Conservation (phyloP, 768 basidiomycete species). For the Podaxis sp. region DNA sequence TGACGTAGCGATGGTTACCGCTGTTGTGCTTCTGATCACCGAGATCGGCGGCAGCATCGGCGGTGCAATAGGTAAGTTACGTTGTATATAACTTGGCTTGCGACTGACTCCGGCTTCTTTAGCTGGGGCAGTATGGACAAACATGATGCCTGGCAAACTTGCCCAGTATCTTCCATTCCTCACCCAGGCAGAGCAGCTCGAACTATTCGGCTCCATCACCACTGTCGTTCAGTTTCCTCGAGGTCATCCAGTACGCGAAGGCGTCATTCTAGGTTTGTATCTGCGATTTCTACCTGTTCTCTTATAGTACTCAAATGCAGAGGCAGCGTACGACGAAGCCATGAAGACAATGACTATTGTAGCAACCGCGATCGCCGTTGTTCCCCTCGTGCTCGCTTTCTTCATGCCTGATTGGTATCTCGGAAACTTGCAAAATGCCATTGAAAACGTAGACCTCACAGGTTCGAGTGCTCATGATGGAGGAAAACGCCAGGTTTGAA, state of each 20-base stretch:
- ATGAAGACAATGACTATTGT: slow-evolving; percentile 54
- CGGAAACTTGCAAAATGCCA: slow-evolving; percentile 66
- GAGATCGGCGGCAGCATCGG: slow-evolving; percentile 69
- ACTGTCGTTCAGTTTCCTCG: slow-evolving; percentile 42
- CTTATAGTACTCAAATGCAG: neutral
- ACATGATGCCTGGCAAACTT: slow-evolving; percentile 61
- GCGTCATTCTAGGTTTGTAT: slow-evolving; percentile 51
- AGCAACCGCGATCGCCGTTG: slow-evolving; percentile 46
- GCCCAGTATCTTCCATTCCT: slow-evolving; percentile 49
- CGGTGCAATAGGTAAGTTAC: slow-evolving; percentile 47
- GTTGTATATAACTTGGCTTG: neutral
- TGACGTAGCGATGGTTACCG: slow-evolving; percentile 66
- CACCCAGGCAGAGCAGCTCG: slow-evolving; percentile 33
- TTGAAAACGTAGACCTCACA: slow-evolving; percentile 39
- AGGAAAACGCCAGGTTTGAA: no score
- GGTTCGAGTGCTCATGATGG: slow-evolving; percentile 13
- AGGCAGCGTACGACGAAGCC: slow-evolving; percentile 47
- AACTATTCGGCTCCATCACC: slow-evolving; percentile 53
- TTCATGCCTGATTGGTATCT: slow-evolving; percentile 66
- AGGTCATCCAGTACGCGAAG: slow-evolving; percentile 57
- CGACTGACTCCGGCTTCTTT: neutral
- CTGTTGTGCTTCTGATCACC: slow-evolving; percentile 61
- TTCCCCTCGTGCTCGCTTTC: slow-evolving; percentile 56
- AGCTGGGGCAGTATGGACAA: slow-evolving; percentile 66
- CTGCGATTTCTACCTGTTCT: neutral